Evolutionary conservation across 257 asterid genomes (phyloP), one percentile per base, ranked within the genome.

Genomic region (Nicotiana sylvestris): DNA sequence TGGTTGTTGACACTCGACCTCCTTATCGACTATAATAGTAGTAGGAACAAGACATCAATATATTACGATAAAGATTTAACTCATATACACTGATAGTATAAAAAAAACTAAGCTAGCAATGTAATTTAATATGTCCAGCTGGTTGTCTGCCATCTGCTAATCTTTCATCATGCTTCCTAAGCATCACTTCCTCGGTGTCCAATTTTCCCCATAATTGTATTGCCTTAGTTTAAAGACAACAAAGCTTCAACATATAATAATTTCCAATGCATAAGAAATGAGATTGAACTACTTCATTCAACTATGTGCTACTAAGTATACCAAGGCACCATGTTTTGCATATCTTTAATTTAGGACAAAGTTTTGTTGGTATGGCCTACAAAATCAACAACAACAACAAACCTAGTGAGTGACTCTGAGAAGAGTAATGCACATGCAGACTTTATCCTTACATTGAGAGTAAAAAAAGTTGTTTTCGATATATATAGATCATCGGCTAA

Each of bases 321-420:
- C 76, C 76, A 33, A 67, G 76, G 11, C 76, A 3, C 51, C 27
- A 67, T 67, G 29, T 67, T 33, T 66, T 32, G 49, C 15, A 32
- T 67, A 17, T 67, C 30, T 35, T 33, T 32, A 32, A 32, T 33
- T 35, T 37, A 55, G 53, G 77, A 37, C 9, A 68, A 67, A 37
- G 55, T 68, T 68, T 16, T 37, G 77, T 9, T 68, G 56, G 77
- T 70, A n/a, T n/a, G 57, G 35, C 78, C 58, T 70, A 70, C 78
- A 43, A 2, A 70, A 70, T 43, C 49, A 39, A 1, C 49, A 39
- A 39, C 10, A 39, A 39, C 49, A 39, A 39, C 10, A 39, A 39
- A 6, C 46, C 9, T 8, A 39, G 9, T 39, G 9, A 39, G 46
- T 37, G 8, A 6, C 8, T 6, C 0, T 6, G 46, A 39, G 2